These are phyloP conservation scores for Hypoxylon crocopeplum DNA, from an alignment of 495 filamentous ascomycete genomes.

Conservation along the genomic window DNA sequence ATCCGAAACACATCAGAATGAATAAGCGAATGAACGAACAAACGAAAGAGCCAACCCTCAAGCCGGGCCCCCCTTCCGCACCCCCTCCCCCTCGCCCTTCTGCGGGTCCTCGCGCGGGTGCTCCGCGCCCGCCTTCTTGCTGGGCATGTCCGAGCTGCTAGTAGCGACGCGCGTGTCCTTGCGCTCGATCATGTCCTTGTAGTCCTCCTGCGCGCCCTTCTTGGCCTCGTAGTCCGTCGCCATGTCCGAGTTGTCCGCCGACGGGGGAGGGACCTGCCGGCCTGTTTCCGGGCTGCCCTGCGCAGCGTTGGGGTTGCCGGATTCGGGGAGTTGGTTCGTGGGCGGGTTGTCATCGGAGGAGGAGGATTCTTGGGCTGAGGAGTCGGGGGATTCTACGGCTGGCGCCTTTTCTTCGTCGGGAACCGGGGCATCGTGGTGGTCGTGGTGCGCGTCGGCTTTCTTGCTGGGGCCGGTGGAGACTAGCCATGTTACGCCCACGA, in stretches of 20 bases:
- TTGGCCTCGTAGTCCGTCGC: constrained; percentile 19
- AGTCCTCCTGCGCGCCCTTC: constrained; percentile 33
- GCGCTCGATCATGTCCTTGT: constrained; percentile 26
- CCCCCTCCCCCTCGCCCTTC: constrained; percentile 35
- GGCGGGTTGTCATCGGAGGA: not conserved
- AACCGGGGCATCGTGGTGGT: constrained; percentile 1
- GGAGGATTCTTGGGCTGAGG: not conserved
- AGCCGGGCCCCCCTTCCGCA: too few relatives aligned
- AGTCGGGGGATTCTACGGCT: constrained; percentile 8
- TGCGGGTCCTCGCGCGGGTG: constrained; percentile 36
- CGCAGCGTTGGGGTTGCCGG: not conserved
- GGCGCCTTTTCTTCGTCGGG: constrained; percentile 8
- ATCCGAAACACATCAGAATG: too few relatives aligned
- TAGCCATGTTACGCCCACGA: constrained; percentile 18
- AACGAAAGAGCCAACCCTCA: too few relatives aligned
- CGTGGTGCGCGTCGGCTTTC: constrained; percentile 2
- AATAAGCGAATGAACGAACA: too few relatives aligned
- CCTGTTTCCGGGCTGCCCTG: constrained; percentile 1
- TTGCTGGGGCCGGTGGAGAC: not conserved
- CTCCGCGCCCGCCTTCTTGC: constrained; percentile 43
- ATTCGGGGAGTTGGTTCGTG: not conserved
- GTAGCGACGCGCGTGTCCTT: constrained; percentile 30
- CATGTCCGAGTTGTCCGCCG: constrained; percentile 27
- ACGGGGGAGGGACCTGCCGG: constrained; percentile 32
- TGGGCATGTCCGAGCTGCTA: constrained; percentile 30